These are phyloP conservation scores for Hibiscus syriacus DNA, from an alignment of 345 rosid species.

Conservation along the genomic window DNA sequence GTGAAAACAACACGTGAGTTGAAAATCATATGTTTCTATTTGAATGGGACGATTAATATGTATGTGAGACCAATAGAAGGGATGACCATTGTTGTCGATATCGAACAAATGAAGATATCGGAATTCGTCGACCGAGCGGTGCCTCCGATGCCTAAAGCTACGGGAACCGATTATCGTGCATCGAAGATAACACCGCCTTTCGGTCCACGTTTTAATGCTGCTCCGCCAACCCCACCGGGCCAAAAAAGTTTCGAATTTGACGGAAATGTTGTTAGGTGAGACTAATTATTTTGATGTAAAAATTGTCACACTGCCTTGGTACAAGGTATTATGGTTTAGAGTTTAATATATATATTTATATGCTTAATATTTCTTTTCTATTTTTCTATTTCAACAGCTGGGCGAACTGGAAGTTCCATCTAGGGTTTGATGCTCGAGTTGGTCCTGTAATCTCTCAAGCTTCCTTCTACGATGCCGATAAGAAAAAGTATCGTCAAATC, in stretches of 20 bases:
- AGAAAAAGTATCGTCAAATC: slow-evolving; percentile 28
- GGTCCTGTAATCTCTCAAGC: slow-evolving; percentile 45
- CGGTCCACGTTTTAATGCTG: slow-evolving; percentile 7
- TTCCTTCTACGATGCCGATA: slow-evolving; percentile 38
- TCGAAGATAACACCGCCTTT: slow-evolving; percentile 5
- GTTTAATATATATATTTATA: too few relatives aligned
- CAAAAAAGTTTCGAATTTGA: slow-evolving; percentile 10
- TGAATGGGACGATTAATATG: slow-evolving; percentile 8
- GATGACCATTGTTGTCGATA: slow-evolving; percentile 1
- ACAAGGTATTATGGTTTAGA: too few relatives aligned
- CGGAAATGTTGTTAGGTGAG: slow-evolving; percentile 17
- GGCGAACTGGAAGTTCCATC: slow-evolving; percentile 54
- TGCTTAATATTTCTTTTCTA: too few relatives aligned
- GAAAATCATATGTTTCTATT: slow-evolving; percentile 7
- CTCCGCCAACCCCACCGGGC: not conserved
- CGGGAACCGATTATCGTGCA: slow-evolving; percentile 17
- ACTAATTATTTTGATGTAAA: too few relatives aligned
- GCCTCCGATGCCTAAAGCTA: slow-evolving; percentile 13
- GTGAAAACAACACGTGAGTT: slow-evolving; percentile 2
- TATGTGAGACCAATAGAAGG: slow-evolving; percentile 22
- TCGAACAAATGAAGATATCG: slow-evolving; percentile 16
- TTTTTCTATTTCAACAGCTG: too few relatives aligned
- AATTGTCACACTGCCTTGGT: too few relatives aligned
- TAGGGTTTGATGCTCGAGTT: slow-evolving; percentile 39
- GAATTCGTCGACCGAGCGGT: not conserved